Evolutionary conservation across 2,329 filamentous ascomycete species (phyloP), one percentile per base, ranked within the genome.

Genomic region (Pseudocercospora musae): DNA sequence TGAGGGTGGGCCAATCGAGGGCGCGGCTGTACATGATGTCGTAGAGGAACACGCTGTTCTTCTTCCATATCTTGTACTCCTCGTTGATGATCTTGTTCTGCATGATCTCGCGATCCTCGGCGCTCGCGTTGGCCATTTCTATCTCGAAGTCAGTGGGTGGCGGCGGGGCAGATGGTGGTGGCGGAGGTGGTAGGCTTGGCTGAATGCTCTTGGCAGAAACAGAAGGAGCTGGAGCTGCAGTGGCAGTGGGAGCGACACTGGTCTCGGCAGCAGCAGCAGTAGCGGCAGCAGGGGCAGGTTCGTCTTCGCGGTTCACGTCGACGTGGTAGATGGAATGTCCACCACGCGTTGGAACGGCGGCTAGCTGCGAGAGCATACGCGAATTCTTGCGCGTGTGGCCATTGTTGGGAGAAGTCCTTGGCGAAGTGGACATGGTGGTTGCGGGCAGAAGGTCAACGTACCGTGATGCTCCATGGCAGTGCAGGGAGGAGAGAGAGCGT

Each of bases 51-150:
- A 95, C 93, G 68, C 91, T 92, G 79, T 99, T 99, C 83, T 99
- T 99, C 84, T 99, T 99, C 95, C 95, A 99, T 69, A 94, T 97
- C 78, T 99, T 99, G 85, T 99, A 99, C 77, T 99, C 95, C 82
- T 99, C 95, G 71, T 98, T 98, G 79, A 98, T 92, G 64, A 96
- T 83, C 79, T 96, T 92, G 78, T 96, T 89, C 74, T 91, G 87
- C 74, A 82, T 78, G 40, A 79, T 78, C 63, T 72, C 71, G 58
- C 67, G 60, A 54, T 69, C 67, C 50, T 68, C 66, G 54, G 58
- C 58, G 23, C 59, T 52, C 56, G 60, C 53, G 55, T 49, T 57
- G 27, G 59, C 55, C 63, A 64, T 70, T 42, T 66, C 62, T 66
- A 54, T 18, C n/a, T 27, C 27, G 52, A 18, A 23, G 44, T 33